Conservation (phyloP, 148 eudicot species). For the Chenopodium suecicum region DNA sequence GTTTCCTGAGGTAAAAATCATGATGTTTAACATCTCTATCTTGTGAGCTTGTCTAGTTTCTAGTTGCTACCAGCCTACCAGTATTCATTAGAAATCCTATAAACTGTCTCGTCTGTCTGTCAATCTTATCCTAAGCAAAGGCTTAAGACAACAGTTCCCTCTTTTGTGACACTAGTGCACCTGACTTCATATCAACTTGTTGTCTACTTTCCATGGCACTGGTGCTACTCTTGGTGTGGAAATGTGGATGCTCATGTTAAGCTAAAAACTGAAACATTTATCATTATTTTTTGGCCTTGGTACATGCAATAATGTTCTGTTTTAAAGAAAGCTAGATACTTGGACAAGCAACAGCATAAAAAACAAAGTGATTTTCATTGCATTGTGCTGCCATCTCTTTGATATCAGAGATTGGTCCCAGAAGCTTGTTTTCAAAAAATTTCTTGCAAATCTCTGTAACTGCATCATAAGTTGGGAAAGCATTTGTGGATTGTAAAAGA, state of each 20-base stretch:
- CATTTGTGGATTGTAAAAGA: not conserved
- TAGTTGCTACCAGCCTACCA: not conserved
- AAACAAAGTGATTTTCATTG: not conserved
- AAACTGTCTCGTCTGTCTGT: not conserved
- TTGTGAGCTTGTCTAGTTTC: not conserved
- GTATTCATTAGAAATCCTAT: not conserved
- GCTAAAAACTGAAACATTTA: not conserved
- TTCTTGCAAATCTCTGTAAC: not conserved
- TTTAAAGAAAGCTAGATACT: not conserved
- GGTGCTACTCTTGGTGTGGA: not conserved
- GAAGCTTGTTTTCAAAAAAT: not conserved
- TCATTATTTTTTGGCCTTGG: not conserved
- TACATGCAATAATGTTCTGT: not conserved
- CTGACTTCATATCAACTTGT: not conserved
- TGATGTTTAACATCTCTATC: not conserved
- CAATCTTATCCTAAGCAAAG: not conserved
- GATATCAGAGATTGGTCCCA: not conserved
- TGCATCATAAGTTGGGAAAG: not conserved
- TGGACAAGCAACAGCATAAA: not conserved
- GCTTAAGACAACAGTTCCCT: not conserved
- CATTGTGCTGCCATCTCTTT: not conserved
- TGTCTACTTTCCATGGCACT: not conserved
- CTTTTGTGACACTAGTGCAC: not conserved
- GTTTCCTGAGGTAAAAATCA: not conserved
- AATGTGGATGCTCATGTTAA: too few species aligned